Percentiles rank a stretch among this genome's conserved stretches.
These are phyloP conservation scores for Pythium brassicae DNA, from an alignment of 352 stramenopile species.

Conservation along the genomic window DNA sequence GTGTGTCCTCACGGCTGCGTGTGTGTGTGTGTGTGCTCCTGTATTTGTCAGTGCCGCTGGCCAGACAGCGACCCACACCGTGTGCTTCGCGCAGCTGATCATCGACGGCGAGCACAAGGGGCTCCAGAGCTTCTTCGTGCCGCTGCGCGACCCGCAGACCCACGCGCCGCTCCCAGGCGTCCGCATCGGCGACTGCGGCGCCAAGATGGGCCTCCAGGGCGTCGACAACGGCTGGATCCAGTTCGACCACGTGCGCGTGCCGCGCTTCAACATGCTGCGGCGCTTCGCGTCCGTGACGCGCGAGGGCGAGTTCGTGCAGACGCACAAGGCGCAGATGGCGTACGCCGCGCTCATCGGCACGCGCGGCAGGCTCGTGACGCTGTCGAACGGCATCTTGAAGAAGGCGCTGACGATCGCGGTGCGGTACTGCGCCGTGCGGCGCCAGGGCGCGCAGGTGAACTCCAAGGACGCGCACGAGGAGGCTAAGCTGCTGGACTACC, in stretches of 20 bases:
- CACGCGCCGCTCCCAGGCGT: conserved; percentile 47
- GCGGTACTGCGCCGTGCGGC: conserved; percentile 92
- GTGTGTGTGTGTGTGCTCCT: not conserved
- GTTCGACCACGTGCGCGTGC: conserved; percentile 72
- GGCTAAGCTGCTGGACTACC: conserved; percentile 93
- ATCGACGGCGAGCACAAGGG: conserved; percentile 73
- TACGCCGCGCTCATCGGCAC: conserved; percentile 77
- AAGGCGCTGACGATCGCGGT: conserved; percentile 92
- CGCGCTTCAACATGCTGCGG: conserved; percentile 71
- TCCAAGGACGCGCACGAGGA: conserved; percentile 45
- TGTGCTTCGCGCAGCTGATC: conserved; percentile 93
- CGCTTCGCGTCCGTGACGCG: conserved; percentile 62
- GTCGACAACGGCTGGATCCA: conserved; percentile 80
- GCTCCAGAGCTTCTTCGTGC: conserved; percentile 96
- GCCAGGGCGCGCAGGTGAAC: conserved; percentile 80
- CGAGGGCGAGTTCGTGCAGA: conserved; percentile 57
- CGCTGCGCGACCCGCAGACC: conserved; percentile 84
- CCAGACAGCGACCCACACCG: conserved; percentile 92
- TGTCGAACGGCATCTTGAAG: conserved; percentile 75
- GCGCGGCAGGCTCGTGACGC: conserved; percentile 71
- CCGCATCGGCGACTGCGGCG: conserved; percentile 60
- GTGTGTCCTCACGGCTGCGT: not conserved
- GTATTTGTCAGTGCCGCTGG: conserved; percentile 86
- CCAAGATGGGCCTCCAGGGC: conserved; percentile 69
- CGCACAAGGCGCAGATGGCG: conserved; percentile 57